Base-by-base conservation (phyloP, 352 stramenopile genomes). In the Albugo candida region DNA sequence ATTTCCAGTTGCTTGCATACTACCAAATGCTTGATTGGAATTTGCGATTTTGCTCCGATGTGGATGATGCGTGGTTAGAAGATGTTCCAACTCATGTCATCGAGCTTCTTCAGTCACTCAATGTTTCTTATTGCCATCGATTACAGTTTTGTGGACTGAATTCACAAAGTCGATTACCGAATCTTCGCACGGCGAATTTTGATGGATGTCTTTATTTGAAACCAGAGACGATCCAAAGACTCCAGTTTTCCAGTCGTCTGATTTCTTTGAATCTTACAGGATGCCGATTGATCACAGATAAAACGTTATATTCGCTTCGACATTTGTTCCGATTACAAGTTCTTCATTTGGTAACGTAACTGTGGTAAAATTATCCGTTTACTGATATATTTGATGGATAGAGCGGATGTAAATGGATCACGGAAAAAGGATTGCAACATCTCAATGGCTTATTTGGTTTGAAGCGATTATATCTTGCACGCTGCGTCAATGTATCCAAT, bases 41-140 rank as follows among this genome's bases (percentile, higher is more conserved):
- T 37, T 52, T 85, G 21, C 47, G 49, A 11, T 55, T 61, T n/a
- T 57, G 63, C 35, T 18, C 64, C 11, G 59, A 84, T 10, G 60
- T 85, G 0, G 51, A 76, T 13, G 65, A 72, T 40, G 61, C 67
- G 43, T 88, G 75, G 75, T 85, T 88, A 34, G 58, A 81, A 41
- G 58, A 59, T 8, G 52, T 83, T 5, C 58, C 66, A 1, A 47
- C 55, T 6, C 53, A 49, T 13, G 63, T 63, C 4, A 39, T 77
- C 17, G 60, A 70, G 43, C 63, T 77, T 13, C 45, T 88, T 17
- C 65, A 67, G 47, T 69, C 58, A 18, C 63, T 88, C 36, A 51
- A 88, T 41, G 36, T 85, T 1, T 64, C 64, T 0, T 64, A 67
- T 0, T 88, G 75, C 40, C 51, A 55, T 2, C 60, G 79, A 44